Evolutionary conservation across 2,329 filamentous ascomycete genomes (phyloP), one percentile per base, ranked within the genome.

Genomic region (Penicillium sp.): DNA sequence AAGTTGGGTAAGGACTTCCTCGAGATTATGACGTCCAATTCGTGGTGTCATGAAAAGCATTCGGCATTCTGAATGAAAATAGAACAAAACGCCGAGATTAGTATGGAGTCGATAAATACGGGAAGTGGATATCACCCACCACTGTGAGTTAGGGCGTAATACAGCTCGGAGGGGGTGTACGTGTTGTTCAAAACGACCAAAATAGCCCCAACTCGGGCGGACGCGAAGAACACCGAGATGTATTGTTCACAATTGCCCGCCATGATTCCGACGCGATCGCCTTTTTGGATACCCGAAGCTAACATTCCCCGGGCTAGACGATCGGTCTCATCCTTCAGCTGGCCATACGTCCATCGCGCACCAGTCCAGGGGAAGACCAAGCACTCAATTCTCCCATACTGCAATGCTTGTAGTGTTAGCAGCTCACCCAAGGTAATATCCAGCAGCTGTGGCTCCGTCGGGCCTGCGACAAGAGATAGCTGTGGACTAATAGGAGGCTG

Each of bases 141-240:
- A 16, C 87, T 85, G 67, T 91, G 89, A 53, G 82, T 81, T 29
- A 92, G 72, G 10, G 87, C 89, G 71, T 89, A 88, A 69, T 85
- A 81, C 46, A 88, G 85, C 73, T 92, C 89, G 1, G 82, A 83
- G 2, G 86, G 81, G 1, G 89, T 92, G 69, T 92, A 92, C 0
- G 89, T 92, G 74, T 91, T 92, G 76, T 92, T 92, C 62, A 92
- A 77, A 43, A 92, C 90, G 29, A 92, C 89, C 50, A 92, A 78
- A 44, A 88, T 85, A 45, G 82, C 85, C 10, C 87, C 86, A 18
- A 89, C 58, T 45, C 84, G 80, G 39, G 86, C 85, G 11, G 85
- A 86, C 4, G 87, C 88, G 62, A 91, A 90, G 78, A 90, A 89
- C 16, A 90, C 81, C 3, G 87, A 81, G 31, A 89, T 74, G 57